A percentile compares a stretch with the other conserved stretches of the same genome.
Evolutionary conservation across 2,329 filamentous ascomycete species (phyloP).

Genomic region (Chaetomium strumarium): DNA sequence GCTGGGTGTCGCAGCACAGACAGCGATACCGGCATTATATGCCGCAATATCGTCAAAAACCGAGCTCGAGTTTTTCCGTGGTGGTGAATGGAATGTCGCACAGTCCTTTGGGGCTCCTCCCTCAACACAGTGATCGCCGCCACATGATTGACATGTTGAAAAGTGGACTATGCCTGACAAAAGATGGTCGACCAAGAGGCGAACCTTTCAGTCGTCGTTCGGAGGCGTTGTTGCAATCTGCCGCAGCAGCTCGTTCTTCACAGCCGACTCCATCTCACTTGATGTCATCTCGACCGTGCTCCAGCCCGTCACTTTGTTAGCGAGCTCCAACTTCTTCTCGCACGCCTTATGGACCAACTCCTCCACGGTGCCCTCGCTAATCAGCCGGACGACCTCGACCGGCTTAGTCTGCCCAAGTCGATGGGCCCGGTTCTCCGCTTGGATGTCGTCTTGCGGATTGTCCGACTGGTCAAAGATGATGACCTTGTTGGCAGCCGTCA

Average conservation of each 20-base stretch:
- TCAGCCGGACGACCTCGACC: constrained; percentile 83
- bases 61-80: no score
- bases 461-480: constrained; percentile 97
- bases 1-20: no score
- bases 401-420: constrained; percentile 85
- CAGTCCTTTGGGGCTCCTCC: no score
- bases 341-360: constrained; percentile 90
- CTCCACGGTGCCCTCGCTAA: constrained; percentile 78
- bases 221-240: constrained; percentile 19
- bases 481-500: constrained; percentile 94
- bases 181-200: not conserved
- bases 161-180: not conserved
- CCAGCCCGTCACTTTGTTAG: constrained; percentile 51
- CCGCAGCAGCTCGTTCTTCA: constrained; percentile 21
- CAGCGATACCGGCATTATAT: no score
- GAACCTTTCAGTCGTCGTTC: constrained; percentile 2
- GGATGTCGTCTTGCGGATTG: constrained; percentile 97
- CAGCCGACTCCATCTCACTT: constrained; percentile 25
- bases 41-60: no score
- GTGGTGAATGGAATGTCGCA: no score
- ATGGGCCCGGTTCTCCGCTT: constrained; percentile 95
- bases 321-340: constrained; percentile 86
- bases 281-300: constrained; percentile 25
- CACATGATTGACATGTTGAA: not conserved
- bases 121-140: not conserved